Conservation (phyloP, 1,284 basidiomycete genomes). For the Athelia sp. region DNA sequence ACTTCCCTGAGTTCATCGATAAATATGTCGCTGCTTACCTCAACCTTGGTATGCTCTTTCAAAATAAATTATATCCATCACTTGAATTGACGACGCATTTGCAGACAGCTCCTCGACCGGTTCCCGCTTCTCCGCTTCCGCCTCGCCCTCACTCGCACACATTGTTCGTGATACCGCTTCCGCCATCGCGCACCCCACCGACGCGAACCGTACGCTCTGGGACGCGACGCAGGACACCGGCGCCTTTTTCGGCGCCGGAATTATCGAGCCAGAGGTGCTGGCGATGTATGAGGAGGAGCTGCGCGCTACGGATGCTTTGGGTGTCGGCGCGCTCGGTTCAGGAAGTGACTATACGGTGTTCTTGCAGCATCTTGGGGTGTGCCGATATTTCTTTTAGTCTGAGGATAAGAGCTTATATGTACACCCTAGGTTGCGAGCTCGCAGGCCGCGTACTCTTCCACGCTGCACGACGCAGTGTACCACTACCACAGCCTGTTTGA, state of each 20-base stretch:
- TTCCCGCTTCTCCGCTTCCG: slow-evolving; percentile 48
- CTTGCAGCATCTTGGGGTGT: slow-evolving; percentile 42
- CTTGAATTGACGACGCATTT: no score
- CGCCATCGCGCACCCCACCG: slow-evolving; percentile 63
- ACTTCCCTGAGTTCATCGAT: slow-evolving; percentile 69
- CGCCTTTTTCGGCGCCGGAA: slow-evolving; percentile 28
- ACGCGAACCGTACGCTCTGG: slow-evolving; percentile 37
- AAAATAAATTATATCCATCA: no score
- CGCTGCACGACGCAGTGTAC: slow-evolving; percentile 57
- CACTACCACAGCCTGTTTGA: slow-evolving; percentile 81
- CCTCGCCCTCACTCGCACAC: slow-evolving; percentile 76
- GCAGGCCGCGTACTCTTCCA: slow-evolving; percentile 45
- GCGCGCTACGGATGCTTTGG: slow-evolving; percentile 19
- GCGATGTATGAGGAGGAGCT: slow-evolving; percentile 18
- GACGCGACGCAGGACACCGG: slow-evolving; percentile 43
- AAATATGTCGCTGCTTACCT: slow-evolving; percentile 83
- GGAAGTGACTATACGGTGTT: slow-evolving; percentile 79
- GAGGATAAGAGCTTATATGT: neutral
- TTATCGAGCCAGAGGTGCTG: slow-evolving; percentile 23
- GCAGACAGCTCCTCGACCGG: slow-evolving; percentile 35
- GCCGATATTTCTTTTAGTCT: neutral
- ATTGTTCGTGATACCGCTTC: slow-evolving; percentile 66
- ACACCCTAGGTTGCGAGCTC: slow-evolving; percentile 41
- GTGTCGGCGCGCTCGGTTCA: slow-evolving; percentile 41
- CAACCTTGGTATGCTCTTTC: slow-evolving; percentile 62